Base-by-base conservation (phyloP, 78 protist species). In the Pigoraptor vietnamica region DNA sequence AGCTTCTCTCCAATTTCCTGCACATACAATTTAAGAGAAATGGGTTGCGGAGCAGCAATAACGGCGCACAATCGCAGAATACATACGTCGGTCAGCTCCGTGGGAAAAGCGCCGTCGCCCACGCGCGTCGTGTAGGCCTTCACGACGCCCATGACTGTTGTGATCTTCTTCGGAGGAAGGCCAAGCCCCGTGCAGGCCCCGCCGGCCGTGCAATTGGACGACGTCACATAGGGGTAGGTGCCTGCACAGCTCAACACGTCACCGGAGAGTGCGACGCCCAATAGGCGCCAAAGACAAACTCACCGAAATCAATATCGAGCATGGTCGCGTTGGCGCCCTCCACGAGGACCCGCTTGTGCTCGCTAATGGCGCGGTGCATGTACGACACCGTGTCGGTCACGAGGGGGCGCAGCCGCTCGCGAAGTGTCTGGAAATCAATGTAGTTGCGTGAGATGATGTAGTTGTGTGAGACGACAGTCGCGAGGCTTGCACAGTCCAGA, bases 91-190 rank as follows among this genome's bases (percentile, higher is more conserved):
- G 87, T 55, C 38, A 88, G 90, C 89, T 97, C 98, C 23, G 98
- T 97, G 90, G 98, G 98, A 96, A 97, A 97, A 38, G 98, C 97
- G 37, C 98, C 98, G 23, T 87, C 95, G 56, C 97, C 97, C 21
- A 97, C 99, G 23, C 98, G 92, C 33, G 99, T 97, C 32, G 98
- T 96, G 94, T 98, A 98, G 0, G 98, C 98, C 96, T 98, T 98
- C 94, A 98, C 98, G 32, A 98, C 99, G 89, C 98, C 99, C 33
- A 94, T 89, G 81, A 95, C 94, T 39, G 93, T 67, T 0, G 92
- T 92, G 9, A 88, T 38, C 24, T 9, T 23, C 2, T 21, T 24
- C 23, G 87, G 87, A 2, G 87, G 87, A 6, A 83, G 24, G 6
- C 94, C 93, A 23, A 92, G 91, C 40, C 94, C 99, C 36, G 98